Evolutionary conservation across 306 rosid genomes (phyloP).

Genomic region (Pyrus pyrifolia): DNA sequence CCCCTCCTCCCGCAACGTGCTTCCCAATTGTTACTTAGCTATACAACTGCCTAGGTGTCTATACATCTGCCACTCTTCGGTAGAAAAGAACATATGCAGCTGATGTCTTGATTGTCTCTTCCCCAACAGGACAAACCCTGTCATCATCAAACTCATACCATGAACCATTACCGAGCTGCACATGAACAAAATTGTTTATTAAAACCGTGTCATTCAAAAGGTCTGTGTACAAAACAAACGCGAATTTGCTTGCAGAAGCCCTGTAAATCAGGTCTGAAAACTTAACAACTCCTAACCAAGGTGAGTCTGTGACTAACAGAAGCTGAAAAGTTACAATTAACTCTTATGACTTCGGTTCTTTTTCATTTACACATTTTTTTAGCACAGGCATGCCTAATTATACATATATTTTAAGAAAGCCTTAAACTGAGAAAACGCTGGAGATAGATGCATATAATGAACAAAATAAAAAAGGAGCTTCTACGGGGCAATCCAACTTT

Average conservation of each 20-base stretch:
- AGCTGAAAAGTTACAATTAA: no score
- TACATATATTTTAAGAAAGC: background rate
- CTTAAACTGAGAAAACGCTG: background rate
- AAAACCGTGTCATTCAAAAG: background rate
- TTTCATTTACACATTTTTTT: no score
- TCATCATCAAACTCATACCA: slow-evolving; percentile 85
- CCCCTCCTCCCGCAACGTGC: background rate
- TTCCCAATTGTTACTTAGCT: slow-evolving; percentile 19
- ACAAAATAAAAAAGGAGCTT: background rate
- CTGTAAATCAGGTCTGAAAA: background rate
- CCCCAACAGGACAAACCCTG: slow-evolving; percentile 38
- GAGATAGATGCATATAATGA: background rate
- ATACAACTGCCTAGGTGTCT: slow-evolving; percentile 22
- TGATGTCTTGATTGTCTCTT: slow-evolving; percentile 47
- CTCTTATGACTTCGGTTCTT: no score
- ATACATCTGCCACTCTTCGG: slow-evolving; percentile 43
- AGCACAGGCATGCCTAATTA: no score
- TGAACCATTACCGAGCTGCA: slow-evolving; percentile 47
- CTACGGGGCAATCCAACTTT: background rate
- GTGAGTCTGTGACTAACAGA: no score
- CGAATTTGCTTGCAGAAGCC: background rate
- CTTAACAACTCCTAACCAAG: background rate
- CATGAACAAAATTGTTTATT: slow-evolving; percentile 1
- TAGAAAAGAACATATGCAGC: slow-evolving; percentile 92
- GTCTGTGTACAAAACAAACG: background rate